Percentiles rank a stretch among this genome's conserved stretches.
Conservation (phyloP, 345 rosid genomes). For the Gossypium sturtianum region DNA sequence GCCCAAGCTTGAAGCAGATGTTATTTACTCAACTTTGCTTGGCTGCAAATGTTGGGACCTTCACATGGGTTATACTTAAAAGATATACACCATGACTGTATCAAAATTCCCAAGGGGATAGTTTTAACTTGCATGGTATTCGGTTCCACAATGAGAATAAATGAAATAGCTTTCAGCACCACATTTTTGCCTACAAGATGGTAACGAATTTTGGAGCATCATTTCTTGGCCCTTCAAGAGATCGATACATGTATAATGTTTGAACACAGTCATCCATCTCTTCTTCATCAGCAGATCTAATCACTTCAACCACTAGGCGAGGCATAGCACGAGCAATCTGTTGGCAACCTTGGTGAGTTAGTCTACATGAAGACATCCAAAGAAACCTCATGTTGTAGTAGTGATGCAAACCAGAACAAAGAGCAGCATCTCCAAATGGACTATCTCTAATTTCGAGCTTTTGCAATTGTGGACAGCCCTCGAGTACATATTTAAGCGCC, state of each 20-base stretch:
- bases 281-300: conserved; percentile 34
- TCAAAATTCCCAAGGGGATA: conserved; percentile 13
- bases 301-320: conserved; percentile 57
- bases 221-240: conserved; percentile 75
- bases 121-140: neutral
- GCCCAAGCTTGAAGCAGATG: conserved; percentile 11
- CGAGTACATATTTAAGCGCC: conserved; percentile 66
- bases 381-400: conserved; percentile 82
- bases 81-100: conserved; percentile 17
- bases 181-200: conserved; percentile 30
- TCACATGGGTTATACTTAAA: conserved; percentile 23
- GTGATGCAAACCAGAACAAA: conserved; percentile 67
- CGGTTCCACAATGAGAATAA: conserved; percentile 19
- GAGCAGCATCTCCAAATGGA: conserved; percentile 72
- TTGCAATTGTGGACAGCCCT: conserved; percentile 73
- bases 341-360: conserved; percentile 53
- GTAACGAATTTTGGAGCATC: conserved; percentile 63
- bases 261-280: conserved; percentile 33
- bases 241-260: conserved; percentile 70
- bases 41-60: conserved; percentile 13
- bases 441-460: conserved; percentile 93
- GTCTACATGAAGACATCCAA: conserved; percentile 82
- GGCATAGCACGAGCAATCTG: conserved; percentile 57
- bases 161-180: conserved; percentile 10
- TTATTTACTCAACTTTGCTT: conserved; percentile 10